Evolutionary conservation across 208 protist species (phyloP), one percentile per base, ranked within the genome.

Genomic region (Crithidia fasciculata): DNA sequence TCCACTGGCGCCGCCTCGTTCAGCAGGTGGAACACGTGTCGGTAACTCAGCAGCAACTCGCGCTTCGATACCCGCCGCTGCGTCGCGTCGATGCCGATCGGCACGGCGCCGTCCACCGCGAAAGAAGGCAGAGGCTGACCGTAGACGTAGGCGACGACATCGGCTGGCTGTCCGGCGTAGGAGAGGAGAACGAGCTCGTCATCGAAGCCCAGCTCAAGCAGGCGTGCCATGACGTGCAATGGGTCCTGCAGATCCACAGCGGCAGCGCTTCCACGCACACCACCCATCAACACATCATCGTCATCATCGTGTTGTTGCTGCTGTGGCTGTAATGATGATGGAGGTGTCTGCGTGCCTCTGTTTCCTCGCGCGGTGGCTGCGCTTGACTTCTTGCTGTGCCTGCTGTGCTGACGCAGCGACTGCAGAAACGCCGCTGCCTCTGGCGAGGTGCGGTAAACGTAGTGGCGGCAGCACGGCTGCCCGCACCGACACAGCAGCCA

Each of bases 11-110:
- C 73, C 19, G 78, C 76, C 40, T 92, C 83, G 54, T 94, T 94
- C n/a, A 94, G 67, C 9, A 82, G 54, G 16, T 62, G 81, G 59
- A 94, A 94, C 28, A 92, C 87, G 66, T 94, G 72, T 5, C 89
- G 84, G 63, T 94, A 92, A 58, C 80, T 86, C 39, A 67, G 5
- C 10, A 94, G 73, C 9, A 93, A 36, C 9, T 83, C 74, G 0
- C 71, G 57, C 72, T 93, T 93, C 4, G 71, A 65, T 2, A 78
- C 47, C 18, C 65, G 75, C 9, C 72, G 61, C 40, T 47, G 18
- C 65, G 76, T 70, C 58, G 75, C 61, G 9, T 72, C 67, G 3
- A 80, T 63, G 18, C 66, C 57, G 13, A 45, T 13, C 9, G 39
- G 36, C 52, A 10, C 60, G 8, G 36, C 50, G 13, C 44, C 53